phyloP scores from a whole-genome alignment of 2,329 filamentous ascomycete genomes.

The Diaporthe sp. region DNA sequence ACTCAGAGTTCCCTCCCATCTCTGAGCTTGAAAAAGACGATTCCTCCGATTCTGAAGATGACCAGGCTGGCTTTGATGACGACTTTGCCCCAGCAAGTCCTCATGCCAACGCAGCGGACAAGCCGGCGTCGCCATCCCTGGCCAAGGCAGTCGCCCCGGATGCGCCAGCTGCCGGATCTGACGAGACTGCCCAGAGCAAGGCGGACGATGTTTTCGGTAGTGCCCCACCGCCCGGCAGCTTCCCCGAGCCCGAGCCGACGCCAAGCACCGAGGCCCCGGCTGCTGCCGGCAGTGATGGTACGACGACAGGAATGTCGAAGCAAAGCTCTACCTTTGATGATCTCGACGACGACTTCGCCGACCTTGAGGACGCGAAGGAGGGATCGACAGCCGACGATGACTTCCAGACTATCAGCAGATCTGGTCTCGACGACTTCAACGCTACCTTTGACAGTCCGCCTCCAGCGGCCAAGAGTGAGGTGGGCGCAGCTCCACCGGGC shows the following conservation, averaged over 20 bases:
- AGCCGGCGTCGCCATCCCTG: slow-evolving; percentile 47
- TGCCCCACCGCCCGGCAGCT: slow-evolving; percentile 45
- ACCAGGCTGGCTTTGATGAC: slow-evolving; percentile 90
- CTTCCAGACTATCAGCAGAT: slow-evolving; percentile 80
- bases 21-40: slow-evolving; percentile 87
- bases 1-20: slow-evolving; percentile 92
- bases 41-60: slow-evolving; percentile 85
- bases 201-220: slow-evolving; percentile 60
- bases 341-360: slow-evolving; percentile 85
- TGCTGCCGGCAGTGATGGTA: slow-evolving; percentile 48
- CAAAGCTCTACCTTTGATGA: slow-evolving; percentile 77
- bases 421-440: slow-evolving; percentile 83
- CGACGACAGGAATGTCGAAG: slow-evolving; percentile 51
- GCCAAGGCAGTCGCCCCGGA: slow-evolving; percentile 50
- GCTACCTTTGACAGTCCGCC: slow-evolving; percentile 83
- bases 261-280: slow-evolving; percentile 52
- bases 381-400: slow-evolving; percentile 85
- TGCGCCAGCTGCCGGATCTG: slow-evolving; percentile 28
- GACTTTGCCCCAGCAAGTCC: slow-evolving; percentile 82
- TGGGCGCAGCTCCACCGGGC: slow-evolving; percentile 52
- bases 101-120: slow-evolving; percentile 50
- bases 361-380: slow-evolving; percentile 87
- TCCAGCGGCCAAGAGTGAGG: slow-evolving; percentile 68
- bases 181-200: slow-evolving; percentile 41
- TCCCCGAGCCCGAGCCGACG: slow-evolving; percentile 41